Base-by-base conservation (phyloP, 441 rosid species). In the Pelargonium myrrhifolium region DNA sequence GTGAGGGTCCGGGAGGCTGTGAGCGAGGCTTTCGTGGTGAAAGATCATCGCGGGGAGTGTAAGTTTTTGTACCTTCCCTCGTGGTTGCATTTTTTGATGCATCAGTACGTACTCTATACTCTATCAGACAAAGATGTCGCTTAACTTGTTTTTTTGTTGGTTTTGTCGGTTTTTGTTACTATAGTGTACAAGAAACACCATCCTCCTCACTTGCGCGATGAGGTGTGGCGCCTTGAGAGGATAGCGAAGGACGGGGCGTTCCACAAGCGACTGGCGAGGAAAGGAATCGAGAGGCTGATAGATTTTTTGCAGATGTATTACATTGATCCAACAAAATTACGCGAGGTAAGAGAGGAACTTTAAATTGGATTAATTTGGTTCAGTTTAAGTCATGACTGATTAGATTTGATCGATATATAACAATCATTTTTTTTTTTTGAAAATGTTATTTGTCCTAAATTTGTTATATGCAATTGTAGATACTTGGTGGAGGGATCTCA, bases 11-110 rank as follows among this genome's bases (percentile, higher is more conserved):
- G 78, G 69, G 97, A 88, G 75, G 97, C 87, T 3, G 80, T 71
- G 64, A 93, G 93, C 15, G 82, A 77, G 71, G 80, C 93, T 9
- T 90, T 93, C 39, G 55, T 62, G 0, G 96, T 90, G 68, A 87
- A 84, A 81, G 98, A 93, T 72, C 93, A 87, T 17, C 84, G 97
- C 0, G 99, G 99, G 62, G 95, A 83, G 66, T 21, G 98, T 93
- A 81, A 83, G 89, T 64, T 70, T 18, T 15, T 24, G 6, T 3
- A 42, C 10, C 71, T 17, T 56, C n/a, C 0, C 31, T 28, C 3
- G 31, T 28, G 31, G 3, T 28, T 0, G 31, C 31, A 4, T 28
- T 28, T 28, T 28, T 28, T 28, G 1, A 28, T 22, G 31, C 3
- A 28, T 28, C 3, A 28, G 3, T 28, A 28, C 3, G 3, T n/a